Evolutionary conservation across 257 asterid genomes (phyloP).

Genomic region (Petunia axillaris): DNA sequence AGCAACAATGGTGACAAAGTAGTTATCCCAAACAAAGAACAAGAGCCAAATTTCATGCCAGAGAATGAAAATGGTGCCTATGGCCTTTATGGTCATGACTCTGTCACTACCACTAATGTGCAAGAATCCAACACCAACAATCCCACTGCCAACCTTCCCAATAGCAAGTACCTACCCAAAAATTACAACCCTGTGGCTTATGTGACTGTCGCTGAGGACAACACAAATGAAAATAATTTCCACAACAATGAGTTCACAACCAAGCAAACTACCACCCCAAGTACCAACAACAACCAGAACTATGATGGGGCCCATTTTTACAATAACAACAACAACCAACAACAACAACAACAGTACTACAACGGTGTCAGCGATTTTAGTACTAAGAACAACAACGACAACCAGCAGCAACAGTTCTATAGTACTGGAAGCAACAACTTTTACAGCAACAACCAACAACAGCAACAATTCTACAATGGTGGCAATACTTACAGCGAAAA

Average conservation of each 20-base stretch:
- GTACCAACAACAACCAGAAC: background rate
- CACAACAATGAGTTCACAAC: background rate
- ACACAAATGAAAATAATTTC: background rate
- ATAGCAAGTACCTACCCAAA: slow-evolving; percentile 64
- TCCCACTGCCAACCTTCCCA: slow-evolving; percentile 30
- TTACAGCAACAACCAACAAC: slow-evolving; percentile 20
- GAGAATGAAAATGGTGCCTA: slow-evolving; percentile 59
- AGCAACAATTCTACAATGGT: slow-evolving; percentile 31
- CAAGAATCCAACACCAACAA: slow-evolving; percentile 9
- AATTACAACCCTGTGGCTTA: slow-evolving; percentile 81
- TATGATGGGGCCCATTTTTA: slow-evolving; percentile 15
- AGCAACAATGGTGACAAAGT: slow-evolving; percentile 35
- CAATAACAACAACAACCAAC: slow-evolving; percentile 9
- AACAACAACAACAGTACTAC: slow-evolving; percentile 31
- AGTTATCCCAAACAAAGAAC: slow-evolving; percentile 34
- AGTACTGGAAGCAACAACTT: slow-evolving; percentile 22
- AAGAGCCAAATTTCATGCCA: slow-evolving; percentile 62
- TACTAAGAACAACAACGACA: slow-evolving; percentile 31
- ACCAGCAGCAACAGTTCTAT: slow-evolving; percentile 31
- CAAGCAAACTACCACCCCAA: background rate
- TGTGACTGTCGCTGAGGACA: slow-evolving; percentile 59
- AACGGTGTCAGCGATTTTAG: slow-evolving; percentile 20
- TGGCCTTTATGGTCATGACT: slow-evolving; percentile 79
- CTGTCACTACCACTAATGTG: slow-evolving; percentile 48
- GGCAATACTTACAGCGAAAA: slow-evolving; percentile 26